Evolutionary conservation across 73 alveolate genomes (phyloP).

Genomic region (Paramecium caudatum): DNA sequence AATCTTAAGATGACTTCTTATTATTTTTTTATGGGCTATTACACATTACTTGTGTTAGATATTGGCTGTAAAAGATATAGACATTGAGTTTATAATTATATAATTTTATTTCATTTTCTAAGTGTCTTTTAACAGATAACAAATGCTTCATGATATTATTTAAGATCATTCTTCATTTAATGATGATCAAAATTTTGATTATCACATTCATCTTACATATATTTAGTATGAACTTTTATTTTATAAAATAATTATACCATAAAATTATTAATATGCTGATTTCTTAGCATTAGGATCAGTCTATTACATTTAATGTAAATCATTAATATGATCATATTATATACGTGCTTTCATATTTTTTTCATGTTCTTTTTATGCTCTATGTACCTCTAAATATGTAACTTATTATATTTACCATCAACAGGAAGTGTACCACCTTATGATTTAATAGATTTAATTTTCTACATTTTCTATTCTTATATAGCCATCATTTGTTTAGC

Average conservation of each 20-base stretch:
- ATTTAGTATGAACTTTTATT: constrained; percentile 65
- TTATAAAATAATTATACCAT: constrained; percentile 21
- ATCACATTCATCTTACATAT: constrained; percentile 77
- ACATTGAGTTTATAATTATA: constrained; percentile 7
- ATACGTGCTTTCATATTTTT: constrained; percentile 71
- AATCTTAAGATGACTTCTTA: constrained; percentile 20
- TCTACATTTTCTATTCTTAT: constrained; percentile 69
- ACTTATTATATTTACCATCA: constrained; percentile 34
- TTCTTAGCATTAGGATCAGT: constrained; percentile 62
- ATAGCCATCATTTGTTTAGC: constrained; percentile 70
- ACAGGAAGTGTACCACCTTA: constrained; percentile 70
- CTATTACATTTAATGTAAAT: constrained; percentile 56
- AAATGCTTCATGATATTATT: constrained; percentile 74
- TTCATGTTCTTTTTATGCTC: constrained; percentile 69
- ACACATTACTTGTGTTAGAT: neutral
- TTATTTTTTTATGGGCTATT: constrained; percentile 11
- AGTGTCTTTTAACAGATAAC: constrained; percentile 67
- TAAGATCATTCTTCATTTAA: constrained; percentile 71
- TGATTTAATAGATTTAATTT: constrained; percentile 54
- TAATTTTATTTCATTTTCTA: constrained; percentile 67
- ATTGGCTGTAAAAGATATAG: constrained; percentile 11
- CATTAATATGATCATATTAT: constrained; percentile 76
- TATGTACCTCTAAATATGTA: constrained; percentile 60
- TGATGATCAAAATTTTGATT: constrained; percentile 74
- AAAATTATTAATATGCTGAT: constrained; percentile 59